Conservation (phyloP, 2,329 filamentous ascomycete genomes). For the Epichloe bromicola region DNA sequence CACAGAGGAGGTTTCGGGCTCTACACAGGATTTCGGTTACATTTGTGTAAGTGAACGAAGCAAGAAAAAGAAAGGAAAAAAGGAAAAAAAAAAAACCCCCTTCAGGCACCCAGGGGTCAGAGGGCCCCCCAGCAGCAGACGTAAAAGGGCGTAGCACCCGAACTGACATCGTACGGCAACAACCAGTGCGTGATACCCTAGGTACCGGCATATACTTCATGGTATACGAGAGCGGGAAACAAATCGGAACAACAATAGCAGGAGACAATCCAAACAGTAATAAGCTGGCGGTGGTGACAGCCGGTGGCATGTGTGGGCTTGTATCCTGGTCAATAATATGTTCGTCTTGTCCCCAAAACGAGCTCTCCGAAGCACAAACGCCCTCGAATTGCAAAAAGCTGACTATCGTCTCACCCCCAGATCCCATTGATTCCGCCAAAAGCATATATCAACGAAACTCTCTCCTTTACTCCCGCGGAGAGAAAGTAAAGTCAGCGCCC, state of each 20-base stretch:
- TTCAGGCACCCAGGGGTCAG: too few relatives aligned
- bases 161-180: background rate
- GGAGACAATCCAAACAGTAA: constrained; percentile 62
- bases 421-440: constrained; percentile 70
- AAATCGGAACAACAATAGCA: constrained; percentile 61
- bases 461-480: constrained; percentile 53
- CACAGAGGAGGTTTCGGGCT: constrained; percentile 61
- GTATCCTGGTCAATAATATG: constrained; percentile 70
- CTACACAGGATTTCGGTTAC: constrained; percentile 69
- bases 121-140: background rate
- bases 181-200: constrained; percentile 62
- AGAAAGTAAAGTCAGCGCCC: constrained; percentile 49
- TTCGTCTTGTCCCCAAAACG: constrained; percentile 26
- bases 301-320: constrained; percentile 70
- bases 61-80: too few relatives aligned
- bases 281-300: constrained; percentile 63
- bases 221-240: constrained; percentile 79
- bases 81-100: too few relatives aligned
- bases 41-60: constrained; percentile 49
- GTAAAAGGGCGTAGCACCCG: background rate
- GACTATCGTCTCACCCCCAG: constrained; percentile 18
- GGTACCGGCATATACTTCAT: constrained; percentile 80
- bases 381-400: background rate
- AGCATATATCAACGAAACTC: constrained; percentile 77
- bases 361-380: constrained; percentile 1